Percentiles rank a stretch among this genome's conserved stretches.
These are phyloP conservation scores for Coprinellus micaceus DNA, from an alignment of 768 basidiomycete genomes.

Conservation along the genomic window DNA sequence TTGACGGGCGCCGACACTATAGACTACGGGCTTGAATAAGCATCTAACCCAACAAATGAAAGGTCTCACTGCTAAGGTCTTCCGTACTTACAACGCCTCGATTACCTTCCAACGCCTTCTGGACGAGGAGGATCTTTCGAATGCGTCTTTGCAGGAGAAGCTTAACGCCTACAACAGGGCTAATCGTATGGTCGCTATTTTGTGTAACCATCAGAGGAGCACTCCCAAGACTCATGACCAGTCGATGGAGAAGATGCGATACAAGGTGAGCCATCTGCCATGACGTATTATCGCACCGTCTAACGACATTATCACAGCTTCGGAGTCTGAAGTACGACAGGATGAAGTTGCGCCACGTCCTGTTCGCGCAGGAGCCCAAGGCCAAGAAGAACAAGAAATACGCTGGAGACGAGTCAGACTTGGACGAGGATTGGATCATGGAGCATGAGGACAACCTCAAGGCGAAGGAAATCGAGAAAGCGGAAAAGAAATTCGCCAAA, in stretches of 20 bases:
- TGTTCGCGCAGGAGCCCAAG: slow-evolving; percentile 75
- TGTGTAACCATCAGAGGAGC: slow-evolving; percentile 98
- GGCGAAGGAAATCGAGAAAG: slow-evolving; percentile 83
- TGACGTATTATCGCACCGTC: background rate
- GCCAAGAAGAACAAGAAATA: slow-evolving; percentile 81
- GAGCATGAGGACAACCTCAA: slow-evolving; percentile 75
- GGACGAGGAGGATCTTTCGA: slow-evolving; percentile 56
- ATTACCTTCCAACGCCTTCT: slow-evolving; percentile 91
- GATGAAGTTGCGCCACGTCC: slow-evolving; percentile 89
- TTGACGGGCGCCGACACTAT: slow-evolving; percentile 17
- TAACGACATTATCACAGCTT: slow-evolving; percentile 45
- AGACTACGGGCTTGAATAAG: slow-evolving; percentile 87
- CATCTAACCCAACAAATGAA: slow-evolving; percentile 94
- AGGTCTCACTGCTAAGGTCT: slow-evolving; percentile 97
- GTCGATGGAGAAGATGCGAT: slow-evolving; percentile 90
- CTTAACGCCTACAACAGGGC: slow-evolving; percentile 96
- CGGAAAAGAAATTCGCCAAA: slow-evolving; percentile 90
- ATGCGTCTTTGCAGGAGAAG: slow-evolving; percentile 88
- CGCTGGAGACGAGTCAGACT: slow-evolving; percentile 80
- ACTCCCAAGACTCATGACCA: slow-evolving; percentile 91
- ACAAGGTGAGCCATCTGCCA: slow-evolving; percentile 58
- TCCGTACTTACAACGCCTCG: slow-evolving; percentile 99
- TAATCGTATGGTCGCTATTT: slow-evolving; percentile 93
- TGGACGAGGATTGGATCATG: slow-evolving; percentile 89
- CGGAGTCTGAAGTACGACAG: slow-evolving; percentile 92